phyloP scores from a whole-genome alignment of 2,329 filamentous ascomycete genomes.

The Venturiaceae sp. region DNA sequence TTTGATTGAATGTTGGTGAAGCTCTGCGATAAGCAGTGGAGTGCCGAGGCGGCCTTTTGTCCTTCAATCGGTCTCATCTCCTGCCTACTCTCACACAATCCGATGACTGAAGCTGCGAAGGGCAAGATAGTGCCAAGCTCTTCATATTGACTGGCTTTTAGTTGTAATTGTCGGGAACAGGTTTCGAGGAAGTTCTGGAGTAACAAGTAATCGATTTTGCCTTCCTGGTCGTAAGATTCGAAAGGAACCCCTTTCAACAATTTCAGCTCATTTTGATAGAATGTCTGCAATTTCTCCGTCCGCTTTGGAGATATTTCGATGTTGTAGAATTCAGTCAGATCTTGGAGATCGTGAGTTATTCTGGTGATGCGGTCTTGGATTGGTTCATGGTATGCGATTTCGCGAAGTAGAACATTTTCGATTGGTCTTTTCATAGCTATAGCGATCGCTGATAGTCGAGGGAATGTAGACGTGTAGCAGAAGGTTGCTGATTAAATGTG shows the following conservation, averaged over 20 bases:
- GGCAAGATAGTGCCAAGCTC: conserved; percentile 33
- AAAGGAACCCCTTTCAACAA: conserved; percentile 26
- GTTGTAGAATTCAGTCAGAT: conserved; percentile 41
- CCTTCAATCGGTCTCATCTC: conserved; percentile 33
- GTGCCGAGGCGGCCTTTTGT: conserved; percentile 30
- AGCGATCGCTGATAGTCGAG: background rate
- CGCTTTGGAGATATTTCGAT: conserved; percentile 35
- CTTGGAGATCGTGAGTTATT: conserved; percentile 34
- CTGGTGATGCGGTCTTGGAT: conserved; percentile 12
- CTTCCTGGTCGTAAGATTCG: conserved; percentile 30
- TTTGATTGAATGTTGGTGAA: conserved; percentile 23
- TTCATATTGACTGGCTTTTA: conserved; percentile 27
- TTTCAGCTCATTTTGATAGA: conserved; percentile 32
- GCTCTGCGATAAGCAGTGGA: conserved; percentile 26
- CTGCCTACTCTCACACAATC: conserved; percentile 40
- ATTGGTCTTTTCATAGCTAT: background rate
- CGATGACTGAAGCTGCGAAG: conserved; percentile 32
- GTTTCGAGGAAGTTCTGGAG: conserved; percentile 36
- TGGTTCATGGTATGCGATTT: background rate
- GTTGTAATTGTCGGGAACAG: conserved; percentile 24
- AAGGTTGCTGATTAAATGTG: background rate
- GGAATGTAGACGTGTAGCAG: background rate
- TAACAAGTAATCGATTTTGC: conserved; percentile 39
- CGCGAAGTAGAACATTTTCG: background rate
- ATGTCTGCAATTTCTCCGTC: conserved; percentile 28